These are phyloP conservation scores for Cutaneotrichosporon sp. DNA, from an alignment of 1,284 basidiomycete species.

Conservation along the genomic window DNA sequence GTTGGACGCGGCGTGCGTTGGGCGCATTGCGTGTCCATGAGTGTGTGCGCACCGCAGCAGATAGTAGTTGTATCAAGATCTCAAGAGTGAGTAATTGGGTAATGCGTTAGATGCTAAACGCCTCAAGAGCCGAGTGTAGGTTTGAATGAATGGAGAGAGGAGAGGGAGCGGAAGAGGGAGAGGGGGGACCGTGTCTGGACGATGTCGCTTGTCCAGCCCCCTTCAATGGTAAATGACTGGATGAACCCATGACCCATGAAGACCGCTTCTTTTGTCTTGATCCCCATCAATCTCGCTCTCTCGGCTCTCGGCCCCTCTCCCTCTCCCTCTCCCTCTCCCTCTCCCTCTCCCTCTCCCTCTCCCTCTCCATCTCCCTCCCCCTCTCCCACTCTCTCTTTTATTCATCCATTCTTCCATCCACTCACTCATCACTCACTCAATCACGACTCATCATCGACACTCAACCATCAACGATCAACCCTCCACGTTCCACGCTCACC, in stretches of 20 bases:
- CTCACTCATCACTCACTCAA: neutral
- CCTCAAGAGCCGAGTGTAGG: too few relatives aligned
- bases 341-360: neutral
- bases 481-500: too few relatives aligned
- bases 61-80: too few relatives aligned
- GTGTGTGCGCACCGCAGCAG: too few relatives aligned
- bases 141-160: too few relatives aligned
- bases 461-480: too few relatives aligned
- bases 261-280: neutral
- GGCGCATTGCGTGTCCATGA: too few relatives aligned
- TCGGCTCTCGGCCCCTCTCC: neutral
- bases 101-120: too few relatives aligned
- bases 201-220: neutral
- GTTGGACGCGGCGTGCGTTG: too few relatives aligned
- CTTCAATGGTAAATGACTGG: too few relatives aligned
- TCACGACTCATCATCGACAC: neutral
- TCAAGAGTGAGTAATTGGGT: too few relatives aligned
- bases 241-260: neutral
- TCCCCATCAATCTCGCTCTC: neutral
- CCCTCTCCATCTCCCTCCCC: neutral
- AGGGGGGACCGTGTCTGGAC: neutral
- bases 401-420: too few relatives aligned
- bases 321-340: neutral
- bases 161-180: neutral
- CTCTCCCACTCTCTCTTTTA: neutral